These are phyloP conservation scores for Backusella parvicylindrica DNA, from an alignment of 192 early-diverging fungal species.

Conservation along the genomic window DNA sequence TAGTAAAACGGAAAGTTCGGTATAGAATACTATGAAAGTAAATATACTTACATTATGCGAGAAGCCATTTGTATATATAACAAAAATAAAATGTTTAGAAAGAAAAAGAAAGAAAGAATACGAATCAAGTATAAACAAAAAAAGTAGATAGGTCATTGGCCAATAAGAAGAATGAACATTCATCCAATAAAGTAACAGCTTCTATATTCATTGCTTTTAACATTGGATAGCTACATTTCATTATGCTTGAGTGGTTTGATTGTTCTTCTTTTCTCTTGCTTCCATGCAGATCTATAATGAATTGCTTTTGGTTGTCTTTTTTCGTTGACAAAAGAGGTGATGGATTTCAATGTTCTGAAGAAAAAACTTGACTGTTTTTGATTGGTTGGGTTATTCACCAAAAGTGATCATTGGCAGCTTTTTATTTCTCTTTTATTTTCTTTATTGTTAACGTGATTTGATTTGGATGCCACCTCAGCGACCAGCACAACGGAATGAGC, in stretches of 20 bases:
- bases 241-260: no score
- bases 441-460: background rate
- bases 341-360: no score
- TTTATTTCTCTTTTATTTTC: background rate
- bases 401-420: background rate
- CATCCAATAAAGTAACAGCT: background rate
- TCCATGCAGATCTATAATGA: no score
- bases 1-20: background rate
- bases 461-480: slow-evolving; percentile 17
- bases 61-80: slow-evolving; percentile 10
- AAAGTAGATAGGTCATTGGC: background rate
- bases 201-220: no score
- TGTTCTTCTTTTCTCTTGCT: no score
- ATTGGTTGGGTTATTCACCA: background rate
- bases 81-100: background rate
- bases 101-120: slow-evolving; percentile 4
- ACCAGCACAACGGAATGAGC: slow-evolving; percentile 43
- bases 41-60: slow-evolving; percentile 15
- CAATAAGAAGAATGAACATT: background rate
- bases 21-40: background rate
- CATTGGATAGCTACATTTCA: no score
- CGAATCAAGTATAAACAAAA: background rate
- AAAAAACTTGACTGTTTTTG: background rate
- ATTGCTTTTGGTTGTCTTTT: no score
- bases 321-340: no score